A percentile compares a stretch with the other conserved stretches of the same genome.
These are phyloP conservation scores for Dactylellina sp. DNA, from an alignment of 2,329 filamentous ascomycete genomes.

Conservation along the genomic window DNA sequence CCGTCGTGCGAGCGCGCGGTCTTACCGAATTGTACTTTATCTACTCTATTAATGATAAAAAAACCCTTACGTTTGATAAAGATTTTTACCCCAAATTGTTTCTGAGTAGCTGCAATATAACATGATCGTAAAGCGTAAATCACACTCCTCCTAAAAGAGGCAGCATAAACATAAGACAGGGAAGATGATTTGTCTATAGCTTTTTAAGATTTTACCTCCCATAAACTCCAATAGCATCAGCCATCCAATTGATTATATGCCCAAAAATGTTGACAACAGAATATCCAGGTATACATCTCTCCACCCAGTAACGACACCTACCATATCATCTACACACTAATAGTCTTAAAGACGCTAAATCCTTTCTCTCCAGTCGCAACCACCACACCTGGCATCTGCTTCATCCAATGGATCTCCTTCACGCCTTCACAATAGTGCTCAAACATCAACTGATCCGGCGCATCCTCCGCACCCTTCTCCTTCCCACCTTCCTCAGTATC, in stretches of 20 bases:
- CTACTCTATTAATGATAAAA: slow-evolving; percentile 8
- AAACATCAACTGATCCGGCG: slow-evolving; percentile 93
- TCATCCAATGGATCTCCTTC: slow-evolving; percentile 98
- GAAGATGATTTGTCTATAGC: slow-evolving; percentile 11
- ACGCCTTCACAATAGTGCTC: slow-evolving; percentile 95
- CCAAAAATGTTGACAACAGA: background rate
- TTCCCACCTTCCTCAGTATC: slow-evolving; percentile 85
- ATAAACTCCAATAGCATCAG: slow-evolving; percentile 19
- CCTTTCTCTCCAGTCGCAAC: slow-evolving; percentile 89
- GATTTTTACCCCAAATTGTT: too few relatives aligned
- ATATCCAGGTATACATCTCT: background rate
- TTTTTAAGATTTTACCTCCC: slow-evolving; percentile 18
- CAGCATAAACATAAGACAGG: background rate
- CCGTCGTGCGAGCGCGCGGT: slow-evolving; percentile 39
- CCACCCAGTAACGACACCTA: background rate
- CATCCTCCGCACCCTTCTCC: slow-evolving; percentile 85
- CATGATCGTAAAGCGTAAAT: too few relatives aligned
- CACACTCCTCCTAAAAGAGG: background rate
- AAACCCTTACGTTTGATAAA: slow-evolving; percentile 7
- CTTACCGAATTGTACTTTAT: slow-evolving; percentile 12
- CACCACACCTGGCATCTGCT: slow-evolving; percentile 88
- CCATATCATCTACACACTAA: slow-evolving; percentile 79
- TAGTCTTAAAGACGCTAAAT: slow-evolving; percentile 87
- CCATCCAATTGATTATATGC: slow-evolving; percentile 6
- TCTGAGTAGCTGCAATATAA: background rate